Percentiles rank a stretch among this genome's conserved stretches.
These are phyloP conservation scores for Astrothelium subdiscretum DNA, from an alignment of 495 filamentous ascomycete genomes.

Conservation along the genomic window DNA sequence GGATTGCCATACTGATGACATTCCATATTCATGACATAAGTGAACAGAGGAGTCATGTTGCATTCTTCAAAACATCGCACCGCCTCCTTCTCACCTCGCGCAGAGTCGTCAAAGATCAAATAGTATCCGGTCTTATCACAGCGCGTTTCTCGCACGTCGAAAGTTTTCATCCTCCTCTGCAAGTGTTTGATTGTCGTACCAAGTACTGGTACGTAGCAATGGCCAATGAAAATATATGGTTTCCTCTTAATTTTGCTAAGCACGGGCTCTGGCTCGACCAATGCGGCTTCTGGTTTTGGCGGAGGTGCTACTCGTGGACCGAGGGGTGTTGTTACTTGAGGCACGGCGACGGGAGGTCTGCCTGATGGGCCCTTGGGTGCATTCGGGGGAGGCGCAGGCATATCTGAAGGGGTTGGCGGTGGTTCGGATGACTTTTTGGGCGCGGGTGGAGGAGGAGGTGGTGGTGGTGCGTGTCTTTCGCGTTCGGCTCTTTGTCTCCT, in stretches of 20 bases:
- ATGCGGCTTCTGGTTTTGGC: constrained; percentile 31
- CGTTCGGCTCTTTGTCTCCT: constrained; percentile 48
- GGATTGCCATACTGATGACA: constrained; percentile 59
- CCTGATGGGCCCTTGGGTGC: constrained; percentile 81
- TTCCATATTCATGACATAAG: constrained; percentile 87
- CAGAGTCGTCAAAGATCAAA: constrained; percentile 69
- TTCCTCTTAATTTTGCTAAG: constrained; percentile 57
- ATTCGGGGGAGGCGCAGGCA: constrained; percentile 54
- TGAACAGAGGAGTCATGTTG: constrained; percentile 73
- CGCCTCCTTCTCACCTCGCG: constrained; percentile 64
- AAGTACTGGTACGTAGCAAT: constrained; percentile 79
- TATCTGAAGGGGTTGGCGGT: constrained; percentile 17
- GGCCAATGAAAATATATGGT: constrained; percentile 87
- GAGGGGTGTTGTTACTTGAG: constrained; percentile 29
- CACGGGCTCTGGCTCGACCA: constrained; percentile 51
- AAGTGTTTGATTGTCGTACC: constrained; percentile 72
- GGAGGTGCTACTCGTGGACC: constrained; percentile 32
- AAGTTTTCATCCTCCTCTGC: constrained; percentile 71
- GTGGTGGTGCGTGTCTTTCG: constrained; percentile 18
- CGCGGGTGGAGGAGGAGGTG: constrained; percentile 7
- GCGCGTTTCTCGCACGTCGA: constrained; percentile 62
- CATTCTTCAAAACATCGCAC: constrained; percentile 61
- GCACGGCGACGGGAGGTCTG: constrained; percentile 29
- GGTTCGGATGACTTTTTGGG: constrained; percentile 6
- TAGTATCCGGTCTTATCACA: constrained; percentile 82